phyloP scores from a whole-genome alignment of 495 filamentous ascomycete species.

The Melanomma pulvis-pyrius region DNA sequence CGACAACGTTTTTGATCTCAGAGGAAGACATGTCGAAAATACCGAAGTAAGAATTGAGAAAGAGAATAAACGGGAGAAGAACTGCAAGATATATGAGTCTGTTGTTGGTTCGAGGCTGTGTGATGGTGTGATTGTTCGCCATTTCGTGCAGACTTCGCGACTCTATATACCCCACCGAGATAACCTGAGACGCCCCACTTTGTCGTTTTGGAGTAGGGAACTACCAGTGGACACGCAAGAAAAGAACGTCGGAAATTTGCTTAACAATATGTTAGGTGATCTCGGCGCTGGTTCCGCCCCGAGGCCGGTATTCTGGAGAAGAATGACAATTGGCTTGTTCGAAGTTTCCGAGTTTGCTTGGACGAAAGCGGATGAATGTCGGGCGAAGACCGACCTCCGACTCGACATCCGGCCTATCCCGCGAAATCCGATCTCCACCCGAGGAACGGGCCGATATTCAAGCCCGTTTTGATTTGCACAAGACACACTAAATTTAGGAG shows the following conservation, averaged over 20 bases:
- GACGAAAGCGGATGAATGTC: background rate
- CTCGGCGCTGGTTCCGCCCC: background rate
- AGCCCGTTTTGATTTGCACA: too few species aligned
- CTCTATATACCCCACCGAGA: slow-evolving; percentile 15
- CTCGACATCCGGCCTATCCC: too few species aligned
- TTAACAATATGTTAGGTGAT: background rate
- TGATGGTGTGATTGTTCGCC: slow-evolving; percentile 28
- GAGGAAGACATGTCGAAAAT: slow-evolving; percentile 23
- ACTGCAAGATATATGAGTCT: slow-evolving; percentile 17
- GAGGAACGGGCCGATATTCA: too few species aligned
- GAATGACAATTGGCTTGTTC: too few species aligned
- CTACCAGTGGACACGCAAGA: background rate
- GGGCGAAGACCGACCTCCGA: background rate
- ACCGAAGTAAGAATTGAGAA: slow-evolving; percentile 9
- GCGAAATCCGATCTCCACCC: too few species aligned
- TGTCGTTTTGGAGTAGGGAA: background rate
- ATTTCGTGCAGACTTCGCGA: slow-evolving; percentile 1
- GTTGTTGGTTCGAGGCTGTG: background rate
- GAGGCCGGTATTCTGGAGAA: background rate
- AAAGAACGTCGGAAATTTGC: too few species aligned
- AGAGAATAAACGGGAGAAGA: slow-evolving; percentile 8
- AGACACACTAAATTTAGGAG: too few species aligned
- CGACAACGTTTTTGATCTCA: slow-evolving; percentile 37
- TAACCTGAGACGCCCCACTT: background rate
- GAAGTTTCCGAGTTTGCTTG: too few species aligned